Conservation (phyloP, 352 stramenopile genomes). For the Pelagophyceae sp. region DNA sequence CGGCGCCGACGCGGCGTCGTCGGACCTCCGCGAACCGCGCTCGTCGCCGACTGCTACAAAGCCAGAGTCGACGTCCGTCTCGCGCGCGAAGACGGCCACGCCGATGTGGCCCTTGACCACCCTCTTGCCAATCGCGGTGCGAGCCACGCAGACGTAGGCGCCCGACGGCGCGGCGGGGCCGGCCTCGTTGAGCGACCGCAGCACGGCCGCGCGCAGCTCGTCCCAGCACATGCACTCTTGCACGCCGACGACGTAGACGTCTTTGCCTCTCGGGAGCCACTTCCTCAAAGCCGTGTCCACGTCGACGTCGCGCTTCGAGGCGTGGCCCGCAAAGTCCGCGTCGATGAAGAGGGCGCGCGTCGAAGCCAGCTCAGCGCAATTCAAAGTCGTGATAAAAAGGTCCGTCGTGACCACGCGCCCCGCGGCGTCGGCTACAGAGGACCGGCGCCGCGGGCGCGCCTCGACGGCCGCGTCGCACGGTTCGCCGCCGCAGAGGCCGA, state of each 20-base stretch:
- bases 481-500: no score
- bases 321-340: background rate
- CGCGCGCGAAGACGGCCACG: conserved; percentile 58
- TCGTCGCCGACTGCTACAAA: conserved; percentile 61
- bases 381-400: conserved; percentile 4
- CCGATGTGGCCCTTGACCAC: conserved; percentile 48
- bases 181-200: conserved; percentile 40
- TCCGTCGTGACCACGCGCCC: background rate
- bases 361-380: conserved; percentile 6
- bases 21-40: background rate
- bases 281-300: background rate
- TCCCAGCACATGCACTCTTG: conserved; percentile 75
- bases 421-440: no score
- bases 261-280: conserved; percentile 69
- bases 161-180: conserved; percentile 60
- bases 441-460: no score
- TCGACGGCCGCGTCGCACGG: no score
- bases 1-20: background rate
- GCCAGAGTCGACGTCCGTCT: conserved; percentile 70
- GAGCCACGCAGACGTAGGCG: conserved; percentile 72
- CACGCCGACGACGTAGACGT: conserved; percentile 77
- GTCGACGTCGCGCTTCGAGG: background rate
- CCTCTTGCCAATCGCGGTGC: conserved; percentile 59
- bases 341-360: background rate
- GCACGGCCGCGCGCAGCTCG: conserved; percentile 43